A percentile compares a stretch with the other conserved stretches of the same genome.
These are phyloP conservation scores for Tricholoma matsutake DNA, from an alignment of 768 basidiomycete genomes.

Conservation along the genomic window DNA sequence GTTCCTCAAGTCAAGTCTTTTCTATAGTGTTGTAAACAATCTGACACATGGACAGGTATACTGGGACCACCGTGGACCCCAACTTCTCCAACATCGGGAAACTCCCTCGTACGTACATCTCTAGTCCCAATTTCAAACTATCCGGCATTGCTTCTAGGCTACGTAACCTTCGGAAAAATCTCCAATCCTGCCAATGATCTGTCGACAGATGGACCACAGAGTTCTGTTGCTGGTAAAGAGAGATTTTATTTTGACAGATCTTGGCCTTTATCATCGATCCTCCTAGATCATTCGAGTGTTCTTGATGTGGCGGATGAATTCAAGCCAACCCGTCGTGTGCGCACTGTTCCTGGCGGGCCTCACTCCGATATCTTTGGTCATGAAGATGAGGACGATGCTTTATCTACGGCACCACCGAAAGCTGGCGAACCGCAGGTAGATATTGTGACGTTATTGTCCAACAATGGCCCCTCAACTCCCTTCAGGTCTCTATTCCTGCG, in stretches of 20 bases:
- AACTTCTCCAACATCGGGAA: slow-evolving; percentile 73
- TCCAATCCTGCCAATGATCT: slow-evolving; percentile 19
- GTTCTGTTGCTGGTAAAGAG: background rate
- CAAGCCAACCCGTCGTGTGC: slow-evolving; percentile 56
- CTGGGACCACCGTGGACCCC: slow-evolving; percentile 72
- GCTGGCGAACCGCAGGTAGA: background rate
- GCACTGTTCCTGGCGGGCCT: slow-evolving; percentile 50
- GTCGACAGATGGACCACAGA: slow-evolving; percentile 1
- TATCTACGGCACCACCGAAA: slow-evolving; percentile 52
- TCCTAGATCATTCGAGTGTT: background rate
- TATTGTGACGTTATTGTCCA: background rate
- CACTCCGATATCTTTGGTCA: slow-evolving; percentile 50
- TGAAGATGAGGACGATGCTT: slow-evolving; percentile 51
- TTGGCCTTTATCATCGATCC: background rate
- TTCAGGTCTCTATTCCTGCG: background rate
- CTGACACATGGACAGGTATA: slow-evolving; percentile 45
- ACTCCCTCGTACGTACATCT: slow-evolving; percentile 56
- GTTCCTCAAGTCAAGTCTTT: slow-evolving; percentile 61
- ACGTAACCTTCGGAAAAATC: slow-evolving; percentile 69
- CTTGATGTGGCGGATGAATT: slow-evolving; percentile 30
- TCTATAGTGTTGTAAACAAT: background rate
- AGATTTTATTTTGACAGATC: background rate
- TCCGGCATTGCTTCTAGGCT: slow-evolving; percentile 41
- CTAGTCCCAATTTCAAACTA: background rate
- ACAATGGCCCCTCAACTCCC: background rate